Evolutionary conservation across 2,329 filamentous ascomycete species (phyloP).

Genomic region (Xylaria arbuscula): DNA sequence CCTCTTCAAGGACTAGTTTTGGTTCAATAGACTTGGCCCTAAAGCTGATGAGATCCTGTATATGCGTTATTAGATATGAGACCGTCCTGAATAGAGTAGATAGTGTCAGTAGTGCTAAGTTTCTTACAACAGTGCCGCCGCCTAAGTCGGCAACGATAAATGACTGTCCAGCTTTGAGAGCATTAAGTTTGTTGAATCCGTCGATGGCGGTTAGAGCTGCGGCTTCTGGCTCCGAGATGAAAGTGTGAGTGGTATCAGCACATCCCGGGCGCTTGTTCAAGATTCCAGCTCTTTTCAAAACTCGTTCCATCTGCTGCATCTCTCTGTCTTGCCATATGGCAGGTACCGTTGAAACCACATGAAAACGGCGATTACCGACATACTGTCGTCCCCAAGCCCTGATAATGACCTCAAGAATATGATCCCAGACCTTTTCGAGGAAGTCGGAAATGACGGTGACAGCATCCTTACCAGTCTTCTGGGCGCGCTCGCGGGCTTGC

Average conservation of each 20-base stretch:
- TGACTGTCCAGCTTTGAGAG: constrained; percentile 29
- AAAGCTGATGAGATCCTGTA: constrained; percentile 57
- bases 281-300: constrained; percentile 52
- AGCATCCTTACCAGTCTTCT: constrained; percentile 34
- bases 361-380: constrained; percentile 45
- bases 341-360: constrained; percentile 57
- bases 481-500: constrained; percentile 11
- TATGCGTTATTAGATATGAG: constrained; percentile 17
- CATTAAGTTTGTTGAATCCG: constrained; percentile 43
- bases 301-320: constrained; percentile 52
- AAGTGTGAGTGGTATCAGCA: constrained; percentile 38
- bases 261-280: constrained; percentile 47
- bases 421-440: constrained; percentile 51
- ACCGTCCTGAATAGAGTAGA: not conserved
- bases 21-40: constrained; percentile 34
- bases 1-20: constrained; percentile 50
- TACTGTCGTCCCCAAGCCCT: constrained; percentile 41
- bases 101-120: not conserved
- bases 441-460: constrained; percentile 51
- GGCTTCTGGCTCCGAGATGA: constrained; percentile 59
- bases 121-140: constrained; percentile 46
- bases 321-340: constrained; percentile 60
- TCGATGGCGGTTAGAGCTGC: constrained; percentile 55
- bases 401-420: constrained; percentile 46
- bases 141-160: constrained; percentile 49